Evolutionary conservation across 2,329 filamentous ascomycete species (phyloP).

Genomic region (Aspergillus jensenii): DNA sequence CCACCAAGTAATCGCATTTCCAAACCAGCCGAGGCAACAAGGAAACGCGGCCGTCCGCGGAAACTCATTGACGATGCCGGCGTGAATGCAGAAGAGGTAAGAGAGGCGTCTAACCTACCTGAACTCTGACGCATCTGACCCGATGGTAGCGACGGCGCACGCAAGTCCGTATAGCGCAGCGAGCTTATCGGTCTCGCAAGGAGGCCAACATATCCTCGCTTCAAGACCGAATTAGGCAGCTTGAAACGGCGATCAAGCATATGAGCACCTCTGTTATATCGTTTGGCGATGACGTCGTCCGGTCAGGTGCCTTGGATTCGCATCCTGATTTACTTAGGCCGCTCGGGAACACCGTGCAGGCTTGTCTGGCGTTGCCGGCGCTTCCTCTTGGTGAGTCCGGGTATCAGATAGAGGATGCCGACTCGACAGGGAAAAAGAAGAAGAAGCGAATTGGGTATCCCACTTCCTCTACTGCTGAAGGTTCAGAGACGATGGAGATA

Average conservation of each 20-base stretch:
- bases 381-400: background rate
- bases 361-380: conserved; percentile 16
- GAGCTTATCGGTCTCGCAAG: conserved; percentile 27
- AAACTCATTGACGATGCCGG: conserved; percentile 14
- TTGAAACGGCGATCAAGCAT: conserved; percentile 22
- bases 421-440: background rate
- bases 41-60: conserved; percentile 22
- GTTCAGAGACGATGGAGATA: conserved; percentile 15
- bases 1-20: background rate
- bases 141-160: conserved; percentile 21
- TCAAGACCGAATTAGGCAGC: conserved; percentile 18
- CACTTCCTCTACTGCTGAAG: conserved; percentile 1
- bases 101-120: background rate
- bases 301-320: conserved; percentile 20
- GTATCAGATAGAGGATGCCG: background rate
- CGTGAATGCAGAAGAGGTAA: conserved; percentile 22
- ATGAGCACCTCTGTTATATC: conserved; percentile 24
- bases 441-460: background rate
- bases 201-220: conserved; percentile 21
- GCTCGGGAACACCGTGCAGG: conserved; percentile 21
- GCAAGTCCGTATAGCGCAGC: conserved; percentile 27
- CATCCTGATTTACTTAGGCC: conserved; percentile 16
- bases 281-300: conserved; percentile 23
- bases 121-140: background rate
- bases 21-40: background rate